Base-by-base conservation (phyloP, 768 basidiomycete genomes). In the Cyathus striatus region DNA sequence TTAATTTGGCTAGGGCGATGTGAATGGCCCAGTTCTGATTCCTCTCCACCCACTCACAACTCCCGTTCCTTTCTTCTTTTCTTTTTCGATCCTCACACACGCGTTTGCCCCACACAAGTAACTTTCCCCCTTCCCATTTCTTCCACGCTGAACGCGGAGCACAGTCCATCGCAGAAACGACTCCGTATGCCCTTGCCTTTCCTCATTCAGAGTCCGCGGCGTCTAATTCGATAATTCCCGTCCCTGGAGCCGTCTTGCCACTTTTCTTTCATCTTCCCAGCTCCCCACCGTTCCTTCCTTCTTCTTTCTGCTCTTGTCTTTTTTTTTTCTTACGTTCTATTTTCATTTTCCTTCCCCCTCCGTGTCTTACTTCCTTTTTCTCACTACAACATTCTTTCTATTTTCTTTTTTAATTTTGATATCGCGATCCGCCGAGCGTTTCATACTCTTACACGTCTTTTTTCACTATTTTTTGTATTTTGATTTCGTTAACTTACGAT, bases 401-500 rank as follows among this genome's bases (percentile, higher is more conserved):
- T n/a, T n/a, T n/a, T n/a, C n/a, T n/a, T n/a, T n/a, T n/a, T n/a
- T n/a, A n/a, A n/a, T n/a, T n/a, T n/a, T n/a, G n/a, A n/a, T n/a
- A n/a, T n/a, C n/a, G n/a, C n/a, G n/a, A n/a, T n/a, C n/a, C n/a
- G n/a, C n/a, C n/a, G n/a, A n/a, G n/a, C n/a, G n/a, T n/a, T n/a
- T n/a, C n/a, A n/a, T n/a, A n/a, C n/a, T n/a, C n/a, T n/a, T n/a
- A n/a, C n/a, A n/a, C n/a, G 4, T 41, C 27, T 33, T 20, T 26
- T 34, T 27, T 44, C 35, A 35, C 25, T 35, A 25, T 23, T 43
- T 39, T 24, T 26, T 10, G 26, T n/a, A 23, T n/a, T 46, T 45
- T 16, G n/a, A 40, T 13, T 30, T 23, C 40, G 25, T 26, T 30
- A 17, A 23, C 20, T 45, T 23, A 14, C 13, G 43, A 27, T 23